Evolutionary conservation across 108 stramenopile species (phyloP), one percentile per base, ranked within the genome.

Genomic region (Skeletonema marinoi): DNA sequence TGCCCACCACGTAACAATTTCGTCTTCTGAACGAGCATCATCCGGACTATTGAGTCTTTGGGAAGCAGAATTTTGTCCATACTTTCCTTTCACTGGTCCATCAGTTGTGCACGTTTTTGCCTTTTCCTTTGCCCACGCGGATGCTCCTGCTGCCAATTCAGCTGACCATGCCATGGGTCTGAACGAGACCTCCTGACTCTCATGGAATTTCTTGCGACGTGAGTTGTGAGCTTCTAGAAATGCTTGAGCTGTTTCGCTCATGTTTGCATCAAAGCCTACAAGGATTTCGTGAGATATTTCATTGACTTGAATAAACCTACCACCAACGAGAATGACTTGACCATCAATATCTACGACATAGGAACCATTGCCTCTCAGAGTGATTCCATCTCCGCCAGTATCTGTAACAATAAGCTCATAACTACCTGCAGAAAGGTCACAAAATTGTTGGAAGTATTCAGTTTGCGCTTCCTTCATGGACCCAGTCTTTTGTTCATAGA

Each of bases 291-390:
- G 63, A n/a, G 63, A 64, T 19, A 64, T 36, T 7, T 19, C 17
- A 10, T 12, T 64, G 1, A 19, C 11, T 17, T 64, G n/a, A 19
- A 38, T 3, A 8, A 56, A 29, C 9, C 54, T 29, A 2, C 54
- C 54, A 1, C 54, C 54, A 9, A 56, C 54, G 7, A 56, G 54
- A n/a, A 56, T 29, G 54, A 56, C 54, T 56, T 7, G 19, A 8
- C 54, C 54, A 56, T 56, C 54, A 56, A 56, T 56, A 25, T 56
- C 54, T 10, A 56, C 54, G 6, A 56, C 54, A 56, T 56, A 56
- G 6, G 19, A 25, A 25, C 54, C 54, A 46, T 29, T 29, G 16
- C 21, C 54, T n/a, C 19, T 56, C 1, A 25, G 3, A 9, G 54
- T n/a, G 4, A 25, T 10, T 25, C 25, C 25, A 25, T 56, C 54